phyloP scores from a whole-genome alignment of 169 alveolate species.

The Theileria equi region DNA sequence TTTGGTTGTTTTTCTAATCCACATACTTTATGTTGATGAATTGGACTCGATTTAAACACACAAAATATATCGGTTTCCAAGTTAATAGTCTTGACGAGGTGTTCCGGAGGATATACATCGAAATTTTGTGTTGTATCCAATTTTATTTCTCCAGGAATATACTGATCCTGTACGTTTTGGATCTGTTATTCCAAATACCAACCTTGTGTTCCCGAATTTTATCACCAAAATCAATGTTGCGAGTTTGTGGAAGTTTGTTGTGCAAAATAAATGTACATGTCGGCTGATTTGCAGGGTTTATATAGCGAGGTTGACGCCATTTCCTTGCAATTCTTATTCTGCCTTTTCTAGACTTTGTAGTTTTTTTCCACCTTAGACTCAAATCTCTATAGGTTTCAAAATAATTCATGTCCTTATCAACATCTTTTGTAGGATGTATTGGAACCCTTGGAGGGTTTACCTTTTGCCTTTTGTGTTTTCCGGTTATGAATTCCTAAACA shows the following conservation, averaged over 20 bases:
- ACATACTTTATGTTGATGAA: constrained; percentile 72
- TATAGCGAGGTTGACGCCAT: constrained; percentile 75
- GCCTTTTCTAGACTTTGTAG: constrained; percentile 68
- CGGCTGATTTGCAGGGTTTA: constrained; percentile 65
- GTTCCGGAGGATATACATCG: constrained; percentile 65
- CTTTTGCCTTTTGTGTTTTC: constrained; percentile 76
- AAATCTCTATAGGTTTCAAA: constrained; percentile 76
- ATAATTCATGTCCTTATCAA: constrained; percentile 68
- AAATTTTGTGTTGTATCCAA: constrained; percentile 55
- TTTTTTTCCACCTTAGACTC: constrained; percentile 72
- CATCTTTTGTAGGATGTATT: constrained; percentile 77
- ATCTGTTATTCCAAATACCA: background rate
- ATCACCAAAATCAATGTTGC: constrained; percentile 24
- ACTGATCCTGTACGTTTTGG: background rate
- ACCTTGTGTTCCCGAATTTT: background rate
- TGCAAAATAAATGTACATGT: constrained; percentile 73
- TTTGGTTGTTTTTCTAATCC: background rate
- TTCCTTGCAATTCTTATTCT: constrained; percentile 73
- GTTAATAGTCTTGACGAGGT: constrained; percentile 43
- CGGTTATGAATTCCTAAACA: constrained; percentile 74
- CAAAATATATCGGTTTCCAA: constrained; percentile 59
- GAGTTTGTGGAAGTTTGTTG: constrained; percentile 68
- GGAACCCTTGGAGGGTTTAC: constrained; percentile 81
- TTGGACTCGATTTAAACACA: constrained; percentile 68
- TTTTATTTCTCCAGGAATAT: constrained; percentile 12